Conservation (phyloP, 1,284 basidiomycete genomes). For the Garcileccinum viscosum region DNA sequence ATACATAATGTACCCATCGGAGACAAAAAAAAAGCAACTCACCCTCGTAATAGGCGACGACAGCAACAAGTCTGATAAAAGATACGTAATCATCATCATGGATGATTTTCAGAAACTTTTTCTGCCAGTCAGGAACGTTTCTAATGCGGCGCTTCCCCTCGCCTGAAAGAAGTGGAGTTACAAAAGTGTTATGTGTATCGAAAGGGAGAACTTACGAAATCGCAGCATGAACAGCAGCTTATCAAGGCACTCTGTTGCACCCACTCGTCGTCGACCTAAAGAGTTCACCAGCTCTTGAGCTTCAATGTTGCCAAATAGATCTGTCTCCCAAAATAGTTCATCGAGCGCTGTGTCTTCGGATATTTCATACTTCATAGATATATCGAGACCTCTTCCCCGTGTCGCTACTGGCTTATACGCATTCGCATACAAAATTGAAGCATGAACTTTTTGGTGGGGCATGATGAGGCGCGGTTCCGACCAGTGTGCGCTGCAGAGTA, state of each 20-base stretch:
- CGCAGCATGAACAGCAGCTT: slow-evolving; percentile 5
- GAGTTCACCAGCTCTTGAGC: background rate
- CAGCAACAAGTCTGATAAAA: slow-evolving; percentile 26
- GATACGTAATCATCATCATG: slow-evolving; percentile 1
- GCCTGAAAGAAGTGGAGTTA: slow-evolving; percentile 10
- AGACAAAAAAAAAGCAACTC: slow-evolving; percentile 13
- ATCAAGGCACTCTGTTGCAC: background rate
- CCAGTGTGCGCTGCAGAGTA: background rate
- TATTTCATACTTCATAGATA: background rate
- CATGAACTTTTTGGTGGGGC: background rate
- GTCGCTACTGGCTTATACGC: background rate
- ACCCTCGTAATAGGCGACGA: slow-evolving; percentile 33
- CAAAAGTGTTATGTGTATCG: background rate
- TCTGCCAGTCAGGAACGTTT: slow-evolving; percentile 17
- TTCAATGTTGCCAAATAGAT: background rate
- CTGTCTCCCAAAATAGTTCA: background rate
- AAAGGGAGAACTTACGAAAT: slow-evolving; percentile 22
- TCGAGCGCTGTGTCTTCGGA: background rate
- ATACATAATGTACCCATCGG: background rate
- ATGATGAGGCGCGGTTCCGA: background rate
- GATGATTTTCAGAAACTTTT: slow-evolving; percentile 18
- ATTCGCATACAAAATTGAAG: background rate
- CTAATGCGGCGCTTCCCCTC: slow-evolving; percentile 30
- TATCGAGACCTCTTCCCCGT: background rate
- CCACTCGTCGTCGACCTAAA: background rate